Base-by-base conservation (phyloP, 192 early-diverging fungal species). In the Backusella liffmaniae region DNA sequence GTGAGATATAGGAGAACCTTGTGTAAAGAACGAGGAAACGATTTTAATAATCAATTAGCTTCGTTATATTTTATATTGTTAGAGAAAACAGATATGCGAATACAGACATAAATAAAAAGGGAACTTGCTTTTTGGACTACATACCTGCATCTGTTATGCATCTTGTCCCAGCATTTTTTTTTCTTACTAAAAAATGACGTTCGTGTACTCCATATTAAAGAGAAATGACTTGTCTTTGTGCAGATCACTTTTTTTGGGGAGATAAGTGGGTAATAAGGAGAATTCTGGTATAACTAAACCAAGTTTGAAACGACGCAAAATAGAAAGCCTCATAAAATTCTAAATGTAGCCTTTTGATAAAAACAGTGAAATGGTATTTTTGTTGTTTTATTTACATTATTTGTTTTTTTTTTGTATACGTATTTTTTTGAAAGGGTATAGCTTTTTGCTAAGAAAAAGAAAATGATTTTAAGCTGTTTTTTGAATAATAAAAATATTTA, bases 401-500 rank as follows among this genome's bases (percentile, higher is more conserved):
- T 59, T 59, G 23, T 59, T 59, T 59, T 59, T 59, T 59, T 59
- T 59, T 59, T 51, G 49, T 51, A 10, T 56, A 56, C 8, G 53
- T 56, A 56, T 56, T 56, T 56, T 56, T 23, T 7, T 9, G 23
- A 23, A 23, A 56, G 53, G 53, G 53, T 56, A 56, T 44, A 44
- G 15, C 42, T 44, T 44, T 44, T 44, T 44, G 42, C 42, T 44
- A 44, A 44, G 16, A 53, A 53, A 21, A 56, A 23, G 16, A 59
- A 59, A 59, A 59, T 26, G 53, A 59, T 59, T 59, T 59, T 59
- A 59, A 26, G 53, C 53, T 59, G 53, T 59, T 59, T 59, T 59
- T 59, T 59, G 53, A 59, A 59, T 53, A n/a, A 21, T 21, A 53
- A n/a, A 53, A 53, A 53, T 59, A 59, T 59, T 59, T 59, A 59